Evolutionary conservation across 345 rosid genomes (phyloP).

Genomic region (Orychophragmus violaceus): DNA sequence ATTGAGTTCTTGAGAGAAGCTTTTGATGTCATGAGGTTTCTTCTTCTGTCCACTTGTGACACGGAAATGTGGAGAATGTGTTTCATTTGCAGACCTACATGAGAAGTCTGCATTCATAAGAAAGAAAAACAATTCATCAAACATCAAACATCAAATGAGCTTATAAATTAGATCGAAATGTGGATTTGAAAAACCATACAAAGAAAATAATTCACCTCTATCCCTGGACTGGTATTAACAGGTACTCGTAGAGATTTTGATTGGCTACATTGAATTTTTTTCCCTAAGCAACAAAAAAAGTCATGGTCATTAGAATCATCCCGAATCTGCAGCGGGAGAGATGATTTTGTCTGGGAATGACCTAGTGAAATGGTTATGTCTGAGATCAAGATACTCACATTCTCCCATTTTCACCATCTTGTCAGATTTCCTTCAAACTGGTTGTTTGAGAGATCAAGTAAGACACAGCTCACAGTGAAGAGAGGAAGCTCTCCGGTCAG

Average conservation of each 20-base stretch:
- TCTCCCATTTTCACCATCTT: constrained; percentile 70
- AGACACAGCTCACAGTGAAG: constrained; percentile 65
- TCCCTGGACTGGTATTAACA: too few species aligned
- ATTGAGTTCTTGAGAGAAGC: constrained; percentile 96
- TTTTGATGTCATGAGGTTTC: constrained; percentile 73
- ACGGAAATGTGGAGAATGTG: constrained; percentile 79
- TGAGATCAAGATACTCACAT: constrained; percentile 83
- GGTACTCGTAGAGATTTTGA: too few species aligned
- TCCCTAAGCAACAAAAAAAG: too few species aligned
- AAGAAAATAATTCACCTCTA: too few species aligned
- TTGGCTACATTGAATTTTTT: too few species aligned
- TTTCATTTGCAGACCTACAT: constrained; percentile 62
- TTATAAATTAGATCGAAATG: background rate
- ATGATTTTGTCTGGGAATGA: constrained; percentile 70
- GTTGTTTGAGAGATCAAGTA: constrained; percentile 85
- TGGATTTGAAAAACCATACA: too few species aligned
- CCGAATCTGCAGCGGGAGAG: too few species aligned
- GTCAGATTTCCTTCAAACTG: too few species aligned
- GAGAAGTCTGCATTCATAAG: constrained; percentile 42
- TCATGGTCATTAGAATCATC: too few species aligned
- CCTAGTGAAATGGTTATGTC: constrained; percentile 67
- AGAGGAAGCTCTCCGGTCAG: constrained; percentile 81
- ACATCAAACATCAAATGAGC: background rate
- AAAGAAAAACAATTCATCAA: background rate
- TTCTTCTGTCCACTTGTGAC: constrained; percentile 78